A percentile compares a stretch with the other conserved stretches of the same genome.
phyloP scores from a whole-genome alignment of 768 basidiomycete genomes.

The Pleurotus giganteus region DNA sequence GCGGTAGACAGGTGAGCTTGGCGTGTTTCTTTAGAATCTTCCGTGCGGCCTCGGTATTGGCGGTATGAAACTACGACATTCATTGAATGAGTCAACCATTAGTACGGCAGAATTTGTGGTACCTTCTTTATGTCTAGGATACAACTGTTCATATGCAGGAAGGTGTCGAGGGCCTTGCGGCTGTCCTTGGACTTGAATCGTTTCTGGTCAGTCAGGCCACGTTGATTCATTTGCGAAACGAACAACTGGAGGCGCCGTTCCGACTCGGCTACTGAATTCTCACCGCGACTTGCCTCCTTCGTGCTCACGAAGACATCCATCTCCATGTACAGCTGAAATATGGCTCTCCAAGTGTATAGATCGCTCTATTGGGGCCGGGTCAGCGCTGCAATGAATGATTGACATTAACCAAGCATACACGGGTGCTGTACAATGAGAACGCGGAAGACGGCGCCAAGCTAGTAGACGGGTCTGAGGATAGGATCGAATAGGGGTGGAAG shows the following conservation, averaged over 20 bases:
- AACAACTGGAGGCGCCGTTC: constrained; percentile 67
- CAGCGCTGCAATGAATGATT: no score
- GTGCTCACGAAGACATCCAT: constrained; percentile 80
- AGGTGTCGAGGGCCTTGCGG: constrained; percentile 59
- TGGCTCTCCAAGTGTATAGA: constrained; percentile 85
- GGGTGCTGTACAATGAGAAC: constrained; percentile 15
- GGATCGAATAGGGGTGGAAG: constrained; percentile 45
- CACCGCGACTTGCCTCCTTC: constrained; percentile 62
- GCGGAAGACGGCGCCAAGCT: constrained; percentile 21
- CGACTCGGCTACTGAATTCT: constrained; percentile 65
- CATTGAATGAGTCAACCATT: neutral
- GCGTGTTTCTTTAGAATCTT: constrained; percentile 95
- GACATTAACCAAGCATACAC: constrained; percentile 6
- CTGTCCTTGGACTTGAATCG: constrained; percentile 60
- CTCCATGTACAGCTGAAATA: constrained; percentile 86
- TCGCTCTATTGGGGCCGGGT: constrained; percentile 49
- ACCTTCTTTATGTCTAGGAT: constrained; percentile 84
- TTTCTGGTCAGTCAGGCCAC: constrained; percentile 51
- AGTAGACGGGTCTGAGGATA: constrained; percentile 35
- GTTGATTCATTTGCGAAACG: constrained; percentile 51
- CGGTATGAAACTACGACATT: constrained; percentile 67
- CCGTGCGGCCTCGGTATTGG: constrained; percentile 85
- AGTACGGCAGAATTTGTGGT: neutral
- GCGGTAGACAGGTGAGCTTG: constrained; percentile 81
- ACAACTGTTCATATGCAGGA: constrained; percentile 73